Conservation (phyloP, 2,329 filamentous ascomycete species). For the Trichoderma semiorbis region DNA sequence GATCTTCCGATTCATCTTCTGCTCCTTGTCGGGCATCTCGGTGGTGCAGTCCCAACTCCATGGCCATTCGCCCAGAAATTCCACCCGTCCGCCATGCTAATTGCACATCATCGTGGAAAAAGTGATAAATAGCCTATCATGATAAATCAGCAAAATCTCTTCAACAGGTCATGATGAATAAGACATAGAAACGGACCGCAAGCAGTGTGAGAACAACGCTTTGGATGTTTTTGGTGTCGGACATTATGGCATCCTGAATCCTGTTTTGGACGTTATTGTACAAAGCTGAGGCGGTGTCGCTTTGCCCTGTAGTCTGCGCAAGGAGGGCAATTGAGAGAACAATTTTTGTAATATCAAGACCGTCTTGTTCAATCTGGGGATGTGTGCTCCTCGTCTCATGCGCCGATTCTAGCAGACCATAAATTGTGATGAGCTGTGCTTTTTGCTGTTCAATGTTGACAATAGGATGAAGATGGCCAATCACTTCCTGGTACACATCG, state of each 20-base stretch:
- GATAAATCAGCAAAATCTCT: background rate
- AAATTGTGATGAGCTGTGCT: background rate
- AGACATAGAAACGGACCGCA: background rate
- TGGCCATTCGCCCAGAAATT: background rate
- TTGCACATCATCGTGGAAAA: background rate
- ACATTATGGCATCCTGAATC: background rate
- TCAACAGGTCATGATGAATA: background rate
- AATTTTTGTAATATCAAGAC: background rate
- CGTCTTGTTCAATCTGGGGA: background rate
- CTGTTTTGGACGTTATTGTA: background rate
- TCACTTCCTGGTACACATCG: background rate
- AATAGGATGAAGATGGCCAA: background rate
- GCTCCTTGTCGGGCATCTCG: background rate
- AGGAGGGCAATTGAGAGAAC: background rate
- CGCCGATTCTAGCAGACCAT: background rate
- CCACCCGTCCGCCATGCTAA: background rate
- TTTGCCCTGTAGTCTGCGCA: background rate
- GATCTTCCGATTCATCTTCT: background rate
- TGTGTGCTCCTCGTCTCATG: fast-evolving
- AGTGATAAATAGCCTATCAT: background rate
- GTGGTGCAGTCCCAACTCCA: background rate
- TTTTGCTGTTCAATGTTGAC: background rate
- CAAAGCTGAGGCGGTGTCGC: background rate
- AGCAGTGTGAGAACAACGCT: background rate
- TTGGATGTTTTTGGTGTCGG: background rate